Evolutionary conservation across 352 stramenopile species (phyloP).

Genomic region (Phytophthora fragariae): DNA sequence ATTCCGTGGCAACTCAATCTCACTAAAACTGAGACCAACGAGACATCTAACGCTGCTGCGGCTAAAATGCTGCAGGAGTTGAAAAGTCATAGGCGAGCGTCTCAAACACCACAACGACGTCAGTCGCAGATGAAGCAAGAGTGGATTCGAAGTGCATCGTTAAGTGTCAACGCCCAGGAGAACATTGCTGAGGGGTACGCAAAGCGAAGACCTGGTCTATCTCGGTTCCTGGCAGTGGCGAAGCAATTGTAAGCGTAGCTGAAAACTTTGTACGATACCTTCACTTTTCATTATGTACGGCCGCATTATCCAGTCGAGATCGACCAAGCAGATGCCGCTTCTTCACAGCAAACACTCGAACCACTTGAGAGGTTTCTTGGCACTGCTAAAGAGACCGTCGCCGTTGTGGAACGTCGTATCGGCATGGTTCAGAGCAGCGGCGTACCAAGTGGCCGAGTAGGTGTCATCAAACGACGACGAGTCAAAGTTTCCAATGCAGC

Average conservation of each 20-base stretch:
- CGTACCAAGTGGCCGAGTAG: slow-evolving; percentile 58
- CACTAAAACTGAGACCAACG: not conserved
- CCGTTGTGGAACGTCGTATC: slow-evolving; percentile 73
- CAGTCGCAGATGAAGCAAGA: slow-evolving; percentile 16
- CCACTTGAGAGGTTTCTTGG: slow-evolving; percentile 70
- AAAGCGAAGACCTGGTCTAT: slow-evolving; percentile 23
- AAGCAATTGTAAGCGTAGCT: slow-evolving; percentile 20
- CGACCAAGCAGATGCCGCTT: not conserved
- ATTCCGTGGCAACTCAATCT: slow-evolving; percentile 14
- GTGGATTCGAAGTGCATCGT: slow-evolving; percentile 2
- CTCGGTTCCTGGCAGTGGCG: slow-evolving; percentile 29
- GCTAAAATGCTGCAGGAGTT: slow-evolving; percentile 13
- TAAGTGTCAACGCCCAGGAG: not conserved
- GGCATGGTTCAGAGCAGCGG: slow-evolving; percentile 59
- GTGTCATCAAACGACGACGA: slow-evolving; percentile 41
- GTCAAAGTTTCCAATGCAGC: slow-evolving; percentile 55
- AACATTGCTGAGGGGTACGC: slow-evolving; percentile 15
- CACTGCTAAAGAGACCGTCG: slow-evolving; percentile 55
- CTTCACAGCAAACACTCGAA: slow-evolving; percentile 50
- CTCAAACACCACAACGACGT: not conserved
- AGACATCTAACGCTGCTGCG: not conserved
- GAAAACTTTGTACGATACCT: not conserved
- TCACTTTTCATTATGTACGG: not conserved
- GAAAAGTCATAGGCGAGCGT: slow-evolving; percentile 2
- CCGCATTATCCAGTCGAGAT: not conserved